Base-by-base conservation (phyloP, 139 green algal genomes). In the Haematococcus lacustris region DNA sequence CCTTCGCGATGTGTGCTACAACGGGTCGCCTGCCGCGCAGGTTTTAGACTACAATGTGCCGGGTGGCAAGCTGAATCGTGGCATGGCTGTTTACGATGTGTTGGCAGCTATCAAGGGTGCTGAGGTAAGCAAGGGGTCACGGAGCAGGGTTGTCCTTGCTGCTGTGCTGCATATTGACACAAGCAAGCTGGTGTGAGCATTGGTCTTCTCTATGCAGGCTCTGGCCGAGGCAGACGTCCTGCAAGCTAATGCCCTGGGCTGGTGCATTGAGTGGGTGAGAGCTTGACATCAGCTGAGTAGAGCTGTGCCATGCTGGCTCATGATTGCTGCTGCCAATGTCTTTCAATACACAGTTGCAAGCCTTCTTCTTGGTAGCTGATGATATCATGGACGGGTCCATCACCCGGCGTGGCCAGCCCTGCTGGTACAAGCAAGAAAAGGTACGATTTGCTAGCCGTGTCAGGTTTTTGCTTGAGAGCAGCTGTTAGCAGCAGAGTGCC, bases 361-460 rank as follows among this genome's bases (percentile, higher is more conserved):
- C 92, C 6, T 98, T 94, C 80, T 99, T 99, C 80, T 85, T 99
- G 41, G 95, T 99, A 28, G 91, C 92, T 23, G 95, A 99, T 71
- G 95, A 99, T 79, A 98, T 99, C 78, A 99, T 99, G 95, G 95
- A 99, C 76, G 87, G 91, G 32, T 95, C 86, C 41, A 89, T 99
- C 74, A 99, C 95, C 0, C 82, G 95, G 28, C 76, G 95, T 2
- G 95, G 95, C 9, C 93, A 99, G 80, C 93, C 94, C 25, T 99
- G 95, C 88, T 99, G 95, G 95, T 99, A 97, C 83, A 90, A 89
- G 70, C 53, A 91, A 66, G 79, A 86, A 32, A 85, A 93, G 79
- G 89, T 84, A 32, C n/a, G n/a, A n/a, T n/a, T n/a, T n/a, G n/a
- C n/a, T n/a, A n/a, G n/a, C n/a, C n/a, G n/a, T n/a, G n/a, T n/a